Conservation (phyloP, 257 asterid genomes). For the Forsythia viridissima region DNA sequence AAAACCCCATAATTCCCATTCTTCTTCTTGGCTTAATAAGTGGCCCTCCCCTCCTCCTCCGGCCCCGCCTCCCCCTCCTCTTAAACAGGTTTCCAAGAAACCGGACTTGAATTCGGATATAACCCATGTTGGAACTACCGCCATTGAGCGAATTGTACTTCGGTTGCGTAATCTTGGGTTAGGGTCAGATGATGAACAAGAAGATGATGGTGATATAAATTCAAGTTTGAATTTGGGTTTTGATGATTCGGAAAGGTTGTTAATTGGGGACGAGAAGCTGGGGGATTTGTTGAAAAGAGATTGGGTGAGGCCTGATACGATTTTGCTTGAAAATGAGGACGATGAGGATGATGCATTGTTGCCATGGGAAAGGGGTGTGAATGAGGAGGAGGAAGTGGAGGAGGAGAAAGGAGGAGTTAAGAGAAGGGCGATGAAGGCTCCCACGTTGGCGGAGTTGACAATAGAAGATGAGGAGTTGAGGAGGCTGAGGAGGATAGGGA, state of each 20-base stretch:
- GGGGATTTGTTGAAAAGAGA: conserved; percentile 96
- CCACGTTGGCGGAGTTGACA: conserved; percentile 84
- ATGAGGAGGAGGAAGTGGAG: conserved; percentile 36
- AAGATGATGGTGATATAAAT: conserved; percentile 30
- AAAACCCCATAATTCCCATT: conserved; percentile 26
- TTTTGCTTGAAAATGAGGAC: conserved; percentile 58
- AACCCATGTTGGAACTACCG: conserved; percentile 51
- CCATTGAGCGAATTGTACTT: conserved; percentile 89
- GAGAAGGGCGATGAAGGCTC: conserved; percentile 66
- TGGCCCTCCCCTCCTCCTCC: conserved; percentile 64
- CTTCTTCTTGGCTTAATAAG: conserved; percentile 67
- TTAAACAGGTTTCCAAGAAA: conserved; percentile 24
- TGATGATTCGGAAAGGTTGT: conserved; percentile 22
- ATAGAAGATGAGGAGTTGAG: conserved; percentile 85
- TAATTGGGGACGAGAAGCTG: conserved; percentile 59
- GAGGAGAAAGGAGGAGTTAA: conserved; percentile 38
- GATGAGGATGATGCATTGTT: conserved; percentile 43
- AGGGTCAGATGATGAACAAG: conserved; percentile 60
- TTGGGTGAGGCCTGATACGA: conserved; percentile 91
- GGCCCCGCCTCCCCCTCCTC: conserved; percentile 21
- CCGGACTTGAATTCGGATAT: conserved; percentile 38
- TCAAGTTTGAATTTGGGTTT: conserved; percentile 16
- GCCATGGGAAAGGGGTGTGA: conserved; percentile 83
- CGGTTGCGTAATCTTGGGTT: conserved; percentile 83
- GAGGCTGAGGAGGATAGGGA: conserved; percentile 88